A percentile compares a stretch with the other conserved stretches of the same genome.
Evolutionary conservation across 257 asterid genomes (phyloP).

Genomic region (Nicotiana tabacum): DNA sequence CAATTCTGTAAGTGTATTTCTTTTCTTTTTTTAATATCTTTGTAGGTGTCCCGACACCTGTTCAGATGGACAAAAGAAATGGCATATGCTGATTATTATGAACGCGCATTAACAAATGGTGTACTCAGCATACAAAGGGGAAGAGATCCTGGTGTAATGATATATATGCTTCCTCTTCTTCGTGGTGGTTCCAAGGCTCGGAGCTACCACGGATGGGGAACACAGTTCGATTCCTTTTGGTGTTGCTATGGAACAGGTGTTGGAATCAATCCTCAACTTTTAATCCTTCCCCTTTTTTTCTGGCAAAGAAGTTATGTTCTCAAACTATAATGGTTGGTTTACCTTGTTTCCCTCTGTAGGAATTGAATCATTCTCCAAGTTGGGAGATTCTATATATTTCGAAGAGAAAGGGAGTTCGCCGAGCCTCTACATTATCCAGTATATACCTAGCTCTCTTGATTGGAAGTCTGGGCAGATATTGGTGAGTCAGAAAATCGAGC

Average conservation of each 20-base stretch:
- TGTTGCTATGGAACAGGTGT: slow-evolving; percentile 97
- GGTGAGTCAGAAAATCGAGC: slow-evolving; percentile 47
- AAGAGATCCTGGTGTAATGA: slow-evolving; percentile 79
- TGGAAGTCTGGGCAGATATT: slow-evolving; percentile 53
- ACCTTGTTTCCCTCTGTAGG: slow-evolving; percentile 27
- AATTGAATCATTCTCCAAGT: slow-evolving; percentile 80
- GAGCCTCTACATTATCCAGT: slow-evolving; percentile 66
- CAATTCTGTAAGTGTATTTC: background rate
- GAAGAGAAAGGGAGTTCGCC: slow-evolving; percentile 62
- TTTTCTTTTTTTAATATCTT: background rate
- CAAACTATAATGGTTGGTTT: background rate
- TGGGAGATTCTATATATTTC: slow-evolving; percentile 92
- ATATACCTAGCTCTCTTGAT: slow-evolving; percentile 60
- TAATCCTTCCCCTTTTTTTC: background rate
- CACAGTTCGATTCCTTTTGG: slow-evolving; percentile 66
- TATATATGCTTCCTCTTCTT: slow-evolving; percentile 80
- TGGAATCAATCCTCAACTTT: background rate
- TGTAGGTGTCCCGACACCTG: slow-evolving; percentile 75
- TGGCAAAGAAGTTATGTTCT: background rate
- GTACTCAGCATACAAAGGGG: slow-evolving; percentile 90
- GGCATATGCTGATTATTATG: slow-evolving; percentile 87
- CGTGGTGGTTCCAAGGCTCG: slow-evolving; percentile 77
- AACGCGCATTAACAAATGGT: slow-evolving; percentile 84
- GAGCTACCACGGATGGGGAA: slow-evolving; percentile 84
- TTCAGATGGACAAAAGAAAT: slow-evolving; percentile 90